phyloP scores from a whole-genome alignment of 257 asterid genomes.

The Dorcoceras hygrometricum region DNA sequence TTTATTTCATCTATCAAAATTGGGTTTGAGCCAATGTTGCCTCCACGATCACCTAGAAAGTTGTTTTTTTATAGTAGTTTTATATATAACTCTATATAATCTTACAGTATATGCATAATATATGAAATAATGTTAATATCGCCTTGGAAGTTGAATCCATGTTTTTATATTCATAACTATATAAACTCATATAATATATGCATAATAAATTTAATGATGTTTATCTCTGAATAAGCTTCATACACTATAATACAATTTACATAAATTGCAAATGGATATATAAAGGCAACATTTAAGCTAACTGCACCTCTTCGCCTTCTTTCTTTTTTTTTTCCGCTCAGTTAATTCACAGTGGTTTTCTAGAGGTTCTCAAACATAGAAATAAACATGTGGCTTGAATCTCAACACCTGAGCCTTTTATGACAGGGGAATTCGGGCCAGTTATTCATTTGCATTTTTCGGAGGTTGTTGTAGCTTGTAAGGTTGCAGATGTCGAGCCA shows the following conservation, averaged over 20 bases:
- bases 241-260: too few species aligned
- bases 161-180: too few species aligned
- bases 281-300: not conserved
- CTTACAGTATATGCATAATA: too few species aligned
- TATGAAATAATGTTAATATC: too few species aligned
- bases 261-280: too few species aligned
- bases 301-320: not conserved
- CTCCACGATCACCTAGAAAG: too few species aligned
- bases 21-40: not conserved
- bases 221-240: too few species aligned
- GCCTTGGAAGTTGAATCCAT: too few species aligned
- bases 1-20: not conserved
- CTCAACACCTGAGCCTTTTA: slow-evolving; percentile 13
- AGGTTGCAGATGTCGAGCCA: slow-evolving; percentile 48
- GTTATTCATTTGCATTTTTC: slow-evolving; percentile 70
- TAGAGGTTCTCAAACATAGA: not conserved
- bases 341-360: not conserved
- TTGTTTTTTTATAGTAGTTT: too few species aligned
- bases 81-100: too few species aligned
- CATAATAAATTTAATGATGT: too few species aligned
- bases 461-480: slow-evolving; percentile 89
- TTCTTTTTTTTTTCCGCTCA: not conserved
- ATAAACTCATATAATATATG: too few species aligned
- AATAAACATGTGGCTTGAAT: slow-evolving; percentile 13
- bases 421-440: slow-evolving; percentile 80